Evolutionary conservation across 1,139 yeast species (phyloP), one percentile per base, ranked within the genome.

Genomic region (Blastobotrys buckinghamii): DNA sequence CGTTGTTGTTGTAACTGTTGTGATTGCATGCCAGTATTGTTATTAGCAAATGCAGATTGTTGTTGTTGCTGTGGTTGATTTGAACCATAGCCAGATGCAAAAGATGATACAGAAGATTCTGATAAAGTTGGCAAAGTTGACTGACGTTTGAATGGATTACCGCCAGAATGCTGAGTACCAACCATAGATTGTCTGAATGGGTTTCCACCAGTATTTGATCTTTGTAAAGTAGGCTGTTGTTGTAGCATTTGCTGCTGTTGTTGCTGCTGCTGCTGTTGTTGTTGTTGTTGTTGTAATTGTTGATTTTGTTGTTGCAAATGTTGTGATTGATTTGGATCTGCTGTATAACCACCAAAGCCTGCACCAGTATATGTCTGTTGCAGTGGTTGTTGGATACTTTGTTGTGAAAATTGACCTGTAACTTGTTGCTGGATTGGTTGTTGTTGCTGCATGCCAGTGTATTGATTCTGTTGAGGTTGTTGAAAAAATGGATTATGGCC

Each of bases 331-430:
- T 55, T 49, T 33, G 62, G 48, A 39, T 52, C 62, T 61, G 57
- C 57, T 50, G 61, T 60, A 58, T 75, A 75, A 4, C 81, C 81
- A 16, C 82, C 82, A 64, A 77, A 78, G 0, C 84, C 84, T 39
- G 73, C 72, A 10, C 84, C 84, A 15, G 84, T 79, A 54, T 45
- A 52, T 13, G 50, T 52, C 34, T 50, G 55, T 15, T 44, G 54
- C 32, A 42, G 42, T 36, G 46, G 59, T 38, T 44, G 52, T 38
- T 55, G 53, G 17, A 19, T n/a, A 17, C 29, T 22, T 36, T 47
- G 55, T 34, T 47, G 50, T 36, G 47, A 54, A 15, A 19, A 6
- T 12, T 22, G 27, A 20, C 56, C 57, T 42, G 53, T 58, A 29
- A 44, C 12, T 19, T 16, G 54, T 39, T 52, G 53, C 34, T 42